These are phyloP conservation scores for Pythium phragmiticola DNA, from an alignment of 352 stramenopile genomes.

Conservation along the genomic window DNA sequence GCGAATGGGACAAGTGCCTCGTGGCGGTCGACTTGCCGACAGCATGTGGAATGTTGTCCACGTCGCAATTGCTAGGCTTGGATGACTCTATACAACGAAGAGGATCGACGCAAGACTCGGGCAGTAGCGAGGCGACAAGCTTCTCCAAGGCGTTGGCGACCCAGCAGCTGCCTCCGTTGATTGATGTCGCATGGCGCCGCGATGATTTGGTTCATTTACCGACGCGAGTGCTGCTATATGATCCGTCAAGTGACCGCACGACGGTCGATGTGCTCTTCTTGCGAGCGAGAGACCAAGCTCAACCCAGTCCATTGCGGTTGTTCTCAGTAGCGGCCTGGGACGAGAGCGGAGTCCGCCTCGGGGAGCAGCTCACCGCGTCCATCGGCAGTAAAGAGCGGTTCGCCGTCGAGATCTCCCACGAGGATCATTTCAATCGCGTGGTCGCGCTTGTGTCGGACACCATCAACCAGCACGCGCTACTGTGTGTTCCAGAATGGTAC, in stretches of 20 bases:
- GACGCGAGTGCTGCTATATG: constrained; percentile 22
- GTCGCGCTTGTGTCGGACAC: constrained; percentile 43
- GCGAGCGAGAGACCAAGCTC: constrained; percentile 4
- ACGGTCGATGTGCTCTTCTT: constrained; percentile 20
- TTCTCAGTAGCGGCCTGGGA: constrained; percentile 15
- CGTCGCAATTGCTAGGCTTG: constrained; percentile 5
- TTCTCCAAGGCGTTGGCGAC: too few species aligned
- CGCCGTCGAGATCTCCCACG: constrained; percentile 37
- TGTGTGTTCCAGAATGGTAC: constrained; percentile 53
- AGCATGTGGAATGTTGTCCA: not conserved
- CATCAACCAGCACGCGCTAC: constrained; percentile 52
- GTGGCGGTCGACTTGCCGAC: not conserved
- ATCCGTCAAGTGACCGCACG: constrained; percentile 1
- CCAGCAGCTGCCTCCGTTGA: constrained; percentile 16
- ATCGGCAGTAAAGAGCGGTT: constrained; percentile 42
- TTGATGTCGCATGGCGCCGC: constrained; percentile 23
- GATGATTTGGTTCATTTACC: constrained; percentile 29
- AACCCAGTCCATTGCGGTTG: not conserved
- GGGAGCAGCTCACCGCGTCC: constrained; percentile 15
- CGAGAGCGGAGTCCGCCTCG: constrained; percentile 13
- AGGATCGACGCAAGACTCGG: not conserved
- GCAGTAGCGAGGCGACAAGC: not conserved
- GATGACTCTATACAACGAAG: not conserved
- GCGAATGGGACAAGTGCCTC: constrained; percentile 12
- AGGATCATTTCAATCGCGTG: constrained; percentile 31